Conservation (phyloP, 2,329 filamentous ascomycete species). For the Fusarium devonianum region DNA sequence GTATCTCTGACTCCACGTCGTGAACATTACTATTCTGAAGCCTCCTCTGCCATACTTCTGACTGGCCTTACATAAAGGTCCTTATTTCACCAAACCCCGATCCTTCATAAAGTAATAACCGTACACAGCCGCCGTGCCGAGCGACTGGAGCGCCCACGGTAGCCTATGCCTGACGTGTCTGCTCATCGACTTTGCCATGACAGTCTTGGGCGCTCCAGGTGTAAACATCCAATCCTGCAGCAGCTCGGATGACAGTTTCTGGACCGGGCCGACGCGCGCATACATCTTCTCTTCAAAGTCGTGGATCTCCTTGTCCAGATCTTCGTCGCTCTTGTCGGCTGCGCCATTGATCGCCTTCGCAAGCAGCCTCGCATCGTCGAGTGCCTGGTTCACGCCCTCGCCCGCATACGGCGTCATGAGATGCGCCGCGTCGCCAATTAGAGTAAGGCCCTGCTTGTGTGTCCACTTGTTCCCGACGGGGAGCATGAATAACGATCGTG, state of each 20-base stretch:
- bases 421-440: constrained; percentile 68
- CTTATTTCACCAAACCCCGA: constrained; percentile 19
- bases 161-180: constrained; percentile 44
- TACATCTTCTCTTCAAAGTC: constrained; percentile 52
- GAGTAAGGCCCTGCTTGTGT: constrained; percentile 56
- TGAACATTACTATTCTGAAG: too few species aligned
- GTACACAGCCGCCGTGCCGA: constrained; percentile 42
- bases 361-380: constrained; percentile 62
- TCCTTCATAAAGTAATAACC: constrained; percentile 40
- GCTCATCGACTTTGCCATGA: constrained; percentile 49
- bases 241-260: constrained; percentile 54
- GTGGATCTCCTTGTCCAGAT: constrained; percentile 46
- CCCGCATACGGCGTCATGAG: constrained; percentile 66
- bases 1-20: too few species aligned
- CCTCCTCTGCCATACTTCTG: too few species aligned
- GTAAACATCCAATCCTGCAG: constrained; percentile 58
- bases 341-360: constrained; percentile 51
- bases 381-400: constrained; percentile 65
- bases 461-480: constrained; percentile 59
- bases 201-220: constrained; percentile 51
- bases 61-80: too few species aligned
- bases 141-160: constrained; percentile 43
- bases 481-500: constrained; percentile 60
- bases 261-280: constrained; percentile 46
- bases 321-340: constrained; percentile 30